A percentile compares a stretch with the other conserved stretches of the same genome.
Conservation (phyloP, 371 early-diverging fungal species). For the Nematocida ausubeli region DNA sequence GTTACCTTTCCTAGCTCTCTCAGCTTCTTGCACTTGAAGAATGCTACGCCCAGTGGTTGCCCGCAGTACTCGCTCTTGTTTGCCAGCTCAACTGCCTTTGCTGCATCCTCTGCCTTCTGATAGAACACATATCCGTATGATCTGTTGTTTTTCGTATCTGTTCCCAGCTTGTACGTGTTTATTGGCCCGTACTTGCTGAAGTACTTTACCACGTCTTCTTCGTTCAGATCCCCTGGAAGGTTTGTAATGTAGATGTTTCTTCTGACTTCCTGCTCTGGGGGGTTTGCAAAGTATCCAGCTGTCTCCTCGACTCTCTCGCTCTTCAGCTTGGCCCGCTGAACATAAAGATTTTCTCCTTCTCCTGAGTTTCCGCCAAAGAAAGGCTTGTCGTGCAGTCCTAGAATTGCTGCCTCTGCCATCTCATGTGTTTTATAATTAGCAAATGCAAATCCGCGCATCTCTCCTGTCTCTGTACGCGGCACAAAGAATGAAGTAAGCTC, state of each 20-base stretch:
- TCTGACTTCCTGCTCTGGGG: conserved; percentile 49
- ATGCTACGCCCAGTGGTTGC: conserved; percentile 54
- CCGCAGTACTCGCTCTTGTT: conserved; percentile 60
- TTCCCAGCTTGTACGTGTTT: conserved; percentile 51
- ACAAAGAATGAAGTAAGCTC: conserved; percentile 63
- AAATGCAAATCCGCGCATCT: conserved; percentile 84
- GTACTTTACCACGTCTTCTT: conserved; percentile 76
- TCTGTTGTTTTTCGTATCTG: conserved; percentile 44
- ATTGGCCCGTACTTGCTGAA: conserved; percentile 76
- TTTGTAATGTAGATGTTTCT: conserved; percentile 96
- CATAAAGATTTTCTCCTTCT: conserved; percentile 76
- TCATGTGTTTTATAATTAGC: conserved; percentile 93
- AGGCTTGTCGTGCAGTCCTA: conserved; percentile 89
- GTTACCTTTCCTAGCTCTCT: conserved; percentile 53
- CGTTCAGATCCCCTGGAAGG: conserved; percentile 75
- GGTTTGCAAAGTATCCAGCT: conserved; percentile 69
- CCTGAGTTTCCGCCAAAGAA: conserved; percentile 72
- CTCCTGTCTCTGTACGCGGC: conserved; percentile 70
- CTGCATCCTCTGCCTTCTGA: conserved; percentile 63
- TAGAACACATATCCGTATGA: conserved; percentile 66
- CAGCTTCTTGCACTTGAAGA: conserved; percentile 65
- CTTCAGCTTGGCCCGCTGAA: conserved; percentile 95
- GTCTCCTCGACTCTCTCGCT: conserved; percentile 90
- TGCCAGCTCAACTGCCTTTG: conserved; percentile 63
- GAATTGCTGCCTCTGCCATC: conserved; percentile 87